These are phyloP conservation scores for Citeromyces matritensis DNA, from an alignment of 805 yeast genomes.

Conservation along the genomic window DNA sequence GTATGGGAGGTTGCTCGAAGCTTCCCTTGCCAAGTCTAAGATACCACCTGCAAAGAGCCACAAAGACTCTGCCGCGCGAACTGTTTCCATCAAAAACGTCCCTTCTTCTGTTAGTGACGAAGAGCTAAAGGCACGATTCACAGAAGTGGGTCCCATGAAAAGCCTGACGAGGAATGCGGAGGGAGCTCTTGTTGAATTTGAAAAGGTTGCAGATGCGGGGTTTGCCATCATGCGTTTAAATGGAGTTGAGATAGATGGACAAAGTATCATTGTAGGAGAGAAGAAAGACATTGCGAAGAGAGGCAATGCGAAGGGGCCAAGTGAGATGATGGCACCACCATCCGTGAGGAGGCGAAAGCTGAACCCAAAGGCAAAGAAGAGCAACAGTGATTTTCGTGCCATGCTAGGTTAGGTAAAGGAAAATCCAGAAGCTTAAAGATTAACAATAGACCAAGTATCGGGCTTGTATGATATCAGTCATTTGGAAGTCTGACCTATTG, in stretches of 20 bases:
- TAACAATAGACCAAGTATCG: no score
- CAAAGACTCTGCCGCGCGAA: slow-evolving; percentile 1
- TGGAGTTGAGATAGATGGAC: slow-evolving; percentile 22
- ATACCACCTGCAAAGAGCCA: slow-evolving; percentile 1
- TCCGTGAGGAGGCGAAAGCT: no score
- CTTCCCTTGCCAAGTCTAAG: slow-evolving; percentile 28
- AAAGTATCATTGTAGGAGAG: no score
- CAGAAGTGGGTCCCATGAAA: slow-evolving; percentile 19
- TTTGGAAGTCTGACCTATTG: no score
- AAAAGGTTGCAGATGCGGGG: slow-evolving; percentile 29
- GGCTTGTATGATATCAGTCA: no score
- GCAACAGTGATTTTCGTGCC: no score
- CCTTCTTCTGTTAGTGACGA: slow-evolving; percentile 21
- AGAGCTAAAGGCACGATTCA: slow-evolving; percentile 16
- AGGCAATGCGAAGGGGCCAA: not conserved
- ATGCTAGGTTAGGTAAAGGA: no score
- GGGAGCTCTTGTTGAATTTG: slow-evolving; percentile 37
- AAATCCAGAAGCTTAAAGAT: no score
- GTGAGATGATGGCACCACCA: not conserved
- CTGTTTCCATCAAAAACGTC: slow-evolving; percentile 10
- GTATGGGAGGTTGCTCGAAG: slow-evolving; percentile 30
- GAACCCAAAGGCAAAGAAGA: no score
- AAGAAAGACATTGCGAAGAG: slow-evolving; percentile 8
- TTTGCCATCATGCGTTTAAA: slow-evolving; percentile 26
- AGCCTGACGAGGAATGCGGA: slow-evolving; percentile 30